Evolutionary conservation across 140 eudicot genomes (phyloP), one percentile per base, ranked within the genome.

Genomic region (Senecio squalidus): DNA sequence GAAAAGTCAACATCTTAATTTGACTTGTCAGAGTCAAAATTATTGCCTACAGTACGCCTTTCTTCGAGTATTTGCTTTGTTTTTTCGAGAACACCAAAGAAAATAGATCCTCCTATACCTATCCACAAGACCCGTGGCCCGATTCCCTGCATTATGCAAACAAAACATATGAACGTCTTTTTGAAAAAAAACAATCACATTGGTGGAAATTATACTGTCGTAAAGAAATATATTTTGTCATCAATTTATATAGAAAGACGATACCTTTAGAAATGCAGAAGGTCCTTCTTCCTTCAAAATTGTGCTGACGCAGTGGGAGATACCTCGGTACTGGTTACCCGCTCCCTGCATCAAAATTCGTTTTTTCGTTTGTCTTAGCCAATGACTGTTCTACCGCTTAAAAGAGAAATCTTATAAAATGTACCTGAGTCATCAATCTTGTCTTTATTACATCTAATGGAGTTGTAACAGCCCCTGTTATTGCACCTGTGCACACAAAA

Each of bases 121-220:
- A 88, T 88, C 96, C 94, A 84, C 43, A 88, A 22, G 20, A 88
- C 87, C 69, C 94, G 60, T 24, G 94, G 91, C 39, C 94, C 96
- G 7, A 84, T 74, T 2, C 94, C 96, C 94, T 88, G 79, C 81
- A 71, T n/a, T 22, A 55, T 33, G 43, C 60, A 38, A 55, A 8
- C 5, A 28, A 34, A 31, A 33, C 49, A 26, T 36, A 50, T 50
- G 9, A 36, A 11, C 24, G 20, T 46, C 28, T 0, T 45, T 14
- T 45, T 30, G 4, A 9, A 5, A 3, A 15, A 13, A 21, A 18
- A 21, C 15, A 4, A 28, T 25, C 4, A 9, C 2, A 21, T 30
- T 25, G 34, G 40, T 4, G 14, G 27, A 25, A 4, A 20, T 26
- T 23, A 27, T 52, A 4, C 24, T 49, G 26, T 20, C 17, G 5